Conservation (phyloP, 371 early-diverging fungal genomes). For the Capillidium rhysosporum region DNA sequence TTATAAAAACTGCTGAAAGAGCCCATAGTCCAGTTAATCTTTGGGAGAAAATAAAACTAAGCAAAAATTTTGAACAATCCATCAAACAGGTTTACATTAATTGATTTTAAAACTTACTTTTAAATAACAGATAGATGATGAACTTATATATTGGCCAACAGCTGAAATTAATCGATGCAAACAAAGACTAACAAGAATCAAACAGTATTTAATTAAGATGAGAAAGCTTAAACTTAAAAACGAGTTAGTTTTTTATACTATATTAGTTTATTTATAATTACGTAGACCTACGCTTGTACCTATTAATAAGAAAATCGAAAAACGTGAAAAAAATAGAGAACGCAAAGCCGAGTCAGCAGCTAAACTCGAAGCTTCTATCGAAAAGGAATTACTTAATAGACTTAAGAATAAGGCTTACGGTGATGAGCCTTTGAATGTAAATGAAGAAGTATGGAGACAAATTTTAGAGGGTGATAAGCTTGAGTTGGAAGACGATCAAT, state of each 20-base stretch:
- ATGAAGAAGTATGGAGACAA: constrained; percentile 70
- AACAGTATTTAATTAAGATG: constrained; percentile 92
- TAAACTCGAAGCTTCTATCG: constrained; percentile 85
- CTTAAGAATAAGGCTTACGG: constrained; percentile 84
- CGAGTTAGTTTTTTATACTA: constrained; percentile 18
- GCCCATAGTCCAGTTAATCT: constrained; percentile 86
- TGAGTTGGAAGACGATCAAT: constrained; percentile 48
- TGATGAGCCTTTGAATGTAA: constrained; percentile 79
- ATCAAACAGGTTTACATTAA: constrained; percentile 41
- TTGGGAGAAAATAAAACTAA: constrained; percentile 91
- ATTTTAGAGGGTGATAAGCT: constrained; percentile 40
- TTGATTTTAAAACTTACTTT: neutral
- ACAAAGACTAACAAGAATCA: constrained; percentile 92
- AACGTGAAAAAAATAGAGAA: constrained; percentile 81
- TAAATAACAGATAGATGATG: constrained; percentile 59
- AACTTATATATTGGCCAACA: constrained; percentile 84
- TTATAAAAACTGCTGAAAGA: constrained; percentile 95
- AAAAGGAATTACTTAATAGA: constrained; percentile 92
- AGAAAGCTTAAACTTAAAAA: constrained; percentile 74
- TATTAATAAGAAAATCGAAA: constrained; percentile 85
- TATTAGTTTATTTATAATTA: neutral
- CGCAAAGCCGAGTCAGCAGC: constrained; percentile 87
- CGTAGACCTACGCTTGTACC: constrained; percentile 55
- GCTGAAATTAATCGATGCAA: constrained; percentile 94
- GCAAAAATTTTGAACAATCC: constrained; percentile 84